Base-by-base conservation (phyloP, 176 grass and related monocot genomes). In the Tillandsia fasciculata region DNA sequence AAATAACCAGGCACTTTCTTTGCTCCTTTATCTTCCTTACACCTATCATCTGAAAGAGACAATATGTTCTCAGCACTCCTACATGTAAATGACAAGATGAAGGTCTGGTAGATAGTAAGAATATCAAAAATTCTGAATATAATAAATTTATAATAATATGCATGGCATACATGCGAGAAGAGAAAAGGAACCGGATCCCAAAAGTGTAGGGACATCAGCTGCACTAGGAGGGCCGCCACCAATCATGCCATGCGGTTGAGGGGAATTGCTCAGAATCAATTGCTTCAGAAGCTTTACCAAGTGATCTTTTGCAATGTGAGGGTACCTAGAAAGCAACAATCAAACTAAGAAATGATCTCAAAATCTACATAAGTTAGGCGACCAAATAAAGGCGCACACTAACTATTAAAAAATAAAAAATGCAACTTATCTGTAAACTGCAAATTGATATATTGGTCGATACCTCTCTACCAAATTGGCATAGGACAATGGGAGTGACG, bases 251-350 rank as follows among this genome's bases (percentile, higher is more conserved):
- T 82, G 84, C 53, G 66, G 59, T 64, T 84, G 89, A 47, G 76
- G 65, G 72, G 81, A 85, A 18, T 80, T 87, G 85, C 64, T 85
- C 53, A 75, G 67, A 86, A 97, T 85, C 70, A 97, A 75, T 83
- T 97, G 86, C 74, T 97, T 97, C 80, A 97, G 83, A 81, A 97
- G 86, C 71, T 85, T 92, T 66, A 92, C 82, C 84, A 97, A 73
- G 84, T 97, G 89, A 63, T 97, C 89, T 81, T 91, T 97, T 83
- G 74, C 82, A 79, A 97, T 78, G 65, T 97, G 93, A 51, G 86
- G 79, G 72, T 90, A 97, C 73, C 93, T 97, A 79, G 53, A 82
- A 75, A 79, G 17, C 20, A 85, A 66, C n/a, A 23, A 71, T 23
- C 54, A 59, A 71, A 12, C 57, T 50, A 17, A 27, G 24, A 28